phyloP scores from a whole-genome alignment of 179 eudicot species.

The Nepenthes alata region DNA sequence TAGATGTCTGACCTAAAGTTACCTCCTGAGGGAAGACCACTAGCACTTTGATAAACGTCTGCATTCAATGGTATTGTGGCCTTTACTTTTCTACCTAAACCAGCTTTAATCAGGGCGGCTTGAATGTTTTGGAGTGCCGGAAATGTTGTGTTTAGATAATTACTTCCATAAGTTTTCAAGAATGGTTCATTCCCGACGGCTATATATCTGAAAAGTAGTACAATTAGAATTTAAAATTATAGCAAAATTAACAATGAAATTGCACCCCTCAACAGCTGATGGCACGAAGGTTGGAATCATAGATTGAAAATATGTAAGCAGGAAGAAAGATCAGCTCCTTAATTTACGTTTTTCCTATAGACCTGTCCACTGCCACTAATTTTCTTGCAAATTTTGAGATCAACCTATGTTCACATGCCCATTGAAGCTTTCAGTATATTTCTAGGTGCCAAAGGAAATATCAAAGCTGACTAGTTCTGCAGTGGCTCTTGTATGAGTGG shows the following conservation, averaged over 20 bases:
- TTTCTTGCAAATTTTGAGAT: no score
- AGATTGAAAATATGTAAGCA: no score
- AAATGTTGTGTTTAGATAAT: slow-evolving; percentile 37
- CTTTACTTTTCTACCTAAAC: slow-evolving; percentile 62
- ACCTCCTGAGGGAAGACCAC: slow-evolving; percentile 67
- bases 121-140: slow-evolving; percentile 84
- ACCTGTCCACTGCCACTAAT: no score
- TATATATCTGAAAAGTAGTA: slow-evolving; percentile 40
- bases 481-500: no score
- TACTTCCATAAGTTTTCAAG: slow-evolving; percentile 55
- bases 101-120: slow-evolving; percentile 90
- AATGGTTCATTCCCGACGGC: slow-evolving; percentile 98
- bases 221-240: not conserved
- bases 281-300: no score
- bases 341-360: no score
- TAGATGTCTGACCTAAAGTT: slow-evolving; percentile 65
- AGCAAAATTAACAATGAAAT: not conserved
- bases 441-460: no score
- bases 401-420: no score
- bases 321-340: no score
- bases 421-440: no score
- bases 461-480: no score
- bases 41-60: slow-evolving; percentile 59
- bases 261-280: no score
- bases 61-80: slow-evolving; percentile 84